Conservation (phyloP, 73 alveolate species). For the Paramecium primaurelia region DNA sequence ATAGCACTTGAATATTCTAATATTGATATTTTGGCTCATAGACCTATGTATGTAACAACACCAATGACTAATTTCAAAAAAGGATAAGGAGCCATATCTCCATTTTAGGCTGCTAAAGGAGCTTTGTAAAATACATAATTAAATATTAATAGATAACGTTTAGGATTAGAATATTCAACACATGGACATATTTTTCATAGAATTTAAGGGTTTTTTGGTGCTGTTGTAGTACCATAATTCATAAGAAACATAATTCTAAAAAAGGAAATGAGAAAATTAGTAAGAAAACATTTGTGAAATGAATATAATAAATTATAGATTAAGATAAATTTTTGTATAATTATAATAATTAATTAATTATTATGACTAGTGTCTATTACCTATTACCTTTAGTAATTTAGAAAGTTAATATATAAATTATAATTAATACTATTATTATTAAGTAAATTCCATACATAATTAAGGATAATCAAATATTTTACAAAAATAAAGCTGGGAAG, state of each 20-base stretch:
- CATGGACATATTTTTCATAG: constrained; percentile 23
- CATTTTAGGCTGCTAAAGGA: neutral
- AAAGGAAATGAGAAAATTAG: constrained; percentile 9
- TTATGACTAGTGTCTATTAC: no score
- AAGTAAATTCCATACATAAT: no score
- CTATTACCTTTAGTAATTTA: no score
- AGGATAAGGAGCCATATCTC: constrained; percentile 29
- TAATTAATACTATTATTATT: no score
- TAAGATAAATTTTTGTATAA: no score
- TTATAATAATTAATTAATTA: no score
- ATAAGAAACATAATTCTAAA: neutral
- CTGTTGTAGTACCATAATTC: neutral
- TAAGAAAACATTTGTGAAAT: neutral
- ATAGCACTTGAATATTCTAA: constrained; percentile 21
- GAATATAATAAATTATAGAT: neutral
- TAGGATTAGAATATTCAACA: constrained; percentile 35
- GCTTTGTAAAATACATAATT: neutral
- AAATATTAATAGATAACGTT: neutral
- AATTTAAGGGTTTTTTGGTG: neutral
- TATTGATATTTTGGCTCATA: neutral
- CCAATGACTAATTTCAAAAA: neutral
- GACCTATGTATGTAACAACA: constrained; percentile 31
- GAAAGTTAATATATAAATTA: no score
- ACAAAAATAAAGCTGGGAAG: no score
- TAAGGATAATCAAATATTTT: no score